Percentiles rank a stretch among this genome's conserved stretches.
phyloP scores from a whole-genome alignment of 2,329 filamentous ascomycete genomes.

The Aspergillus fischeri region DNA sequence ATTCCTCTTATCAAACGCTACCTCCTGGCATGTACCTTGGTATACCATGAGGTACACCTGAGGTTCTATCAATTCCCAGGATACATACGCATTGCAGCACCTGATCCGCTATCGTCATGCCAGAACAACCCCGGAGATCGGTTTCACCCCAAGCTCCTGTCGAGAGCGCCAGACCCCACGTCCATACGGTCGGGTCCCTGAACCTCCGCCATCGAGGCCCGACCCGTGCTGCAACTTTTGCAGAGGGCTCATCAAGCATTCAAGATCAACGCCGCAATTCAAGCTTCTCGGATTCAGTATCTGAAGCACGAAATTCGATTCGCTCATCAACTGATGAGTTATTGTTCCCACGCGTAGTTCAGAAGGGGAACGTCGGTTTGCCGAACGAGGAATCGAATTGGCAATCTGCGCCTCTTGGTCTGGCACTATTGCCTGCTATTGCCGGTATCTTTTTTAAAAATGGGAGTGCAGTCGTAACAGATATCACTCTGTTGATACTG shows the following conservation, averaged over 20 bases:
- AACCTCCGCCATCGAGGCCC: conserved; percentile 35
- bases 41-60: background rate
- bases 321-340: conserved; percentile 67
- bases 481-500: conserved; percentile 73
- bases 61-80: background rate
- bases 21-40: background rate
- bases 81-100: background rate
- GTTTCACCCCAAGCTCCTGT: conserved; percentile 14
- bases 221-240: conserved; percentile 33
- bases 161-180: conserved; percentile 9
- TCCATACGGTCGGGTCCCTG: conserved; percentile 12
- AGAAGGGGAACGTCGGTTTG: conserved; percentile 27
- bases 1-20: background rate
- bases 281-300: conserved; percentile 70
- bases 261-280: conserved; percentile 64
- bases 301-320: conserved; percentile 61
- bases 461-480: conserved; percentile 77
- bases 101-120: conserved; percentile 11
- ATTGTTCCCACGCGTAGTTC: conserved; percentile 53
- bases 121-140: conserved; percentile 16
- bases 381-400: conserved; percentile 61
- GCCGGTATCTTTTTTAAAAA: conserved; percentile 80
- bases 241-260: conserved; percentile 26
- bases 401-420: conserved; percentile 74
- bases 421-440: conserved; percentile 82